Evolutionary conservation across 352 stramenopile genomes (phyloP).

Genomic region (Globisporangium nagaii): DNA sequence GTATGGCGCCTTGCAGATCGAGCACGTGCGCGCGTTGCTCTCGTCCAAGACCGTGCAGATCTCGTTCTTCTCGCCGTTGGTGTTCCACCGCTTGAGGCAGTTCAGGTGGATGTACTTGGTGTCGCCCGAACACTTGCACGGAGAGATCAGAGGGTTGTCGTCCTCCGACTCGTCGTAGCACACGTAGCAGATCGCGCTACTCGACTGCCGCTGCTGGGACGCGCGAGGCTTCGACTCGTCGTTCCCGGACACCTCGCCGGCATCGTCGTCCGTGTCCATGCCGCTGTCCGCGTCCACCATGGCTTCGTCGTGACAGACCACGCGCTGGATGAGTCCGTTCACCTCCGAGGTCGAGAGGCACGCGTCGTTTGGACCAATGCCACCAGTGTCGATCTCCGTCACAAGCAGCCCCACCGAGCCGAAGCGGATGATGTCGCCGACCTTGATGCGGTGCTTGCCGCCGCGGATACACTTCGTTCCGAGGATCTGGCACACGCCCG

Average conservation of each 20-base stretch:
- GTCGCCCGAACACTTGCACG: slow-evolving; percentile 93
- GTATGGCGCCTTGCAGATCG: slow-evolving; percentile 84
- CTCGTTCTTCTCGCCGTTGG: slow-evolving; percentile 86
- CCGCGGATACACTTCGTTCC: slow-evolving; percentile 83
- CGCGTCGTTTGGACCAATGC: slow-evolving; percentile 61
- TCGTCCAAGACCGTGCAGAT: slow-evolving; percentile 84
- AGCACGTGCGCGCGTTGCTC: slow-evolving; percentile 79
- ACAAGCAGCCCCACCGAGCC: slow-evolving; percentile 77
- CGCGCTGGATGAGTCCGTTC: slow-evolving; percentile 73
- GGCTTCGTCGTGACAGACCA: slow-evolving; percentile 76
- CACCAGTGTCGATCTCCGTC: slow-evolving; percentile 79
- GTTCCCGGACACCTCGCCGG: slow-evolving; percentile 76
- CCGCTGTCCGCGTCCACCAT: slow-evolving; percentile 77
- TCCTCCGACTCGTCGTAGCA: slow-evolving; percentile 86
- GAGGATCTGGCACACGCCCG: slow-evolving; percentile 83
- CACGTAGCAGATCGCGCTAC: slow-evolving; percentile 82
- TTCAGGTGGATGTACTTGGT: slow-evolving; percentile 96
- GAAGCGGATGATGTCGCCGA: slow-evolving; percentile 87
- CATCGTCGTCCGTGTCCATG: slow-evolving; percentile 83
- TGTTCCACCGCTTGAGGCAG: slow-evolving; percentile 94
- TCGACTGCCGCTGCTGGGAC: slow-evolving; percentile 68
- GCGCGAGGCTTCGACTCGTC: slow-evolving; percentile 75
- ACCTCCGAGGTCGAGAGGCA: slow-evolving; percentile 70
- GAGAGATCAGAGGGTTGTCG: slow-evolving; percentile 90
- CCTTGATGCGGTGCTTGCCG: slow-evolving; percentile 72